Evolutionary conservation across 306 rosid genomes (phyloP), one percentile per base, ranked within the genome.

Genomic region (Vigna trinervia): DNA sequence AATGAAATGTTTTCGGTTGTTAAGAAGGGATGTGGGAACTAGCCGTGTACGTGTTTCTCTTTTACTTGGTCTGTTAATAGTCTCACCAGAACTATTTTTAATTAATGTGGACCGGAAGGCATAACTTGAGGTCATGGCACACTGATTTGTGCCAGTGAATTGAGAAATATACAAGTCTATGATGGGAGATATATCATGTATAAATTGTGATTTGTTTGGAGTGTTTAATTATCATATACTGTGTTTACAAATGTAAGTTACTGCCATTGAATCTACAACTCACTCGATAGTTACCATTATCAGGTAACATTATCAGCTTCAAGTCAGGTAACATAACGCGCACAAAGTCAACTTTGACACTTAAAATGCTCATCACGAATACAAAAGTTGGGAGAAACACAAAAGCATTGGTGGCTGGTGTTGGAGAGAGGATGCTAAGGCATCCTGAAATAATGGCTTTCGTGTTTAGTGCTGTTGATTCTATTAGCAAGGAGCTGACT

Each of bases 281-380:
- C 66, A 67, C 78, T 78, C 8, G 15, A 81, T 76, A 69, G 46
- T 78, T 77, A 48, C 22, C 22, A 79, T 78, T 52, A 84, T 87
- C 94, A 95, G 99, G 99, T 26, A 90, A 93, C 86, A 78, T 95
- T 85, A 95, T 95, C 82, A 86, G 93, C 87, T 95, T 95, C 90
- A 87, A 67, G 74, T 90, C 99, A 19, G 97, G 97, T 67, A 79
- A 61, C 80, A 71, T 89, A 76, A 85, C 87, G 1, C 92, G 62
- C 46, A 74, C 92, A 61, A 89, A 88, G 86, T 52, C 92, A 19
- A 89, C 78, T 47, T 34, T 84, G 76, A 78, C 92, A n/a, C 82
- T 95, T 43, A 92, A 87, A 89, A 95, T 95, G 99, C 97, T 95
- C 17, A 87, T 95, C n/a, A 92, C 99, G 32, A 88, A 95, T 88